Percentiles rank a stretch among this genome's conserved stretches.
These are phyloP conservation scores for Lotmaria passim DNA, from an alignment of 208 protist genomes.

Conservation along the genomic window DNA sequence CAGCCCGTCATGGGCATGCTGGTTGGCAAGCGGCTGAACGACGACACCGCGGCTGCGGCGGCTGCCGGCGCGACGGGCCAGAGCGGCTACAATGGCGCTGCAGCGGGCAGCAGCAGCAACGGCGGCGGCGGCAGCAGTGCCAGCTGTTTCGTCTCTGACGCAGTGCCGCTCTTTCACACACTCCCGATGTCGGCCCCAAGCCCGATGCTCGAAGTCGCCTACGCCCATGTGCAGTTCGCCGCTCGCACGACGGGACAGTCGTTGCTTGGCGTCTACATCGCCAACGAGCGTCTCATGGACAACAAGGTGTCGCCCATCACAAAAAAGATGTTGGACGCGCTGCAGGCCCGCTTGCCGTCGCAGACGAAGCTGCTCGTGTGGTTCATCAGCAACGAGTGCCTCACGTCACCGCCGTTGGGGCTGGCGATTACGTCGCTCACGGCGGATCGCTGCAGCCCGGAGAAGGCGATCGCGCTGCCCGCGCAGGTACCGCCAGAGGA, in stretches of 20 bases:
- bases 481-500: slow-evolving; percentile 23
- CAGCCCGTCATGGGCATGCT: slow-evolving; percentile 84
- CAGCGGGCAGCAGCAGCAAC: slow-evolving; percentile 2
- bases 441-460: slow-evolving; percentile 37
- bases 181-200: slow-evolving; percentile 75
- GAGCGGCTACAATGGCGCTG: slow-evolving; percentile 9
- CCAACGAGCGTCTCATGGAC: slow-evolving; percentile 79
- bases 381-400: slow-evolving; percentile 68
- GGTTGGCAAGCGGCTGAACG: slow-evolving; percentile 74
- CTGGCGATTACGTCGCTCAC: slow-evolving; percentile 47
- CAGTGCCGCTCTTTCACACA: slow-evolving; percentile 82
- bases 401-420: slow-evolving; percentile 56
- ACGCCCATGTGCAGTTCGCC: slow-evolving; percentile 68
- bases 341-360: slow-evolving; percentile 42
- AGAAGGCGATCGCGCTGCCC: slow-evolving; percentile 39
- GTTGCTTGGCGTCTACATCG: slow-evolving; percentile 83
- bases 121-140: slow-evolving; percentile 16
- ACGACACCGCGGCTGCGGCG: slow-evolving; percentile 16
- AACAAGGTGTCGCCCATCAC: slow-evolving; percentile 45
- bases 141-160: slow-evolving; percentile 67
- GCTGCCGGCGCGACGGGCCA: neutral
- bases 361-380: slow-evolving; percentile 53
- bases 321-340: slow-evolving; percentile 44
- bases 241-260: slow-evolving; percentile 69
- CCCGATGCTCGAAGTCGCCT: slow-evolving; percentile 85